phyloP scores from a whole-genome alignment of 768 basidiomycete genomes.

The Bullera alba region DNA sequence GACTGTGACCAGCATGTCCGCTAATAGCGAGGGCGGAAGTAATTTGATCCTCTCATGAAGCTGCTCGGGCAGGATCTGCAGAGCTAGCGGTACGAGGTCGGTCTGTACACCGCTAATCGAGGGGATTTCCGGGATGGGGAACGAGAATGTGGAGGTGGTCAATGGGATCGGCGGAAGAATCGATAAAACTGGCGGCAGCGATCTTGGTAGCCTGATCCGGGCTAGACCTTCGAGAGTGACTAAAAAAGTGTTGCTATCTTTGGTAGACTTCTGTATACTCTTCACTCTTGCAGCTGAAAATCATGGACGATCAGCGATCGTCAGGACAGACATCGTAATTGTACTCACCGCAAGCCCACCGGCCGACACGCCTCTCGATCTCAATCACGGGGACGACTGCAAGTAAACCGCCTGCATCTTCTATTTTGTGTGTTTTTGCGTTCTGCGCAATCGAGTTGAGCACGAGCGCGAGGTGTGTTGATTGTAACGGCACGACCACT shows the following conservation, averaged over 20 bases:
- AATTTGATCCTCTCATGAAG: conserved; percentile 17
- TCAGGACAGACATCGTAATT: no score
- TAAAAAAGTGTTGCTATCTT: conserved; percentile 12
- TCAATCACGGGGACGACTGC: conserved; percentile 34
- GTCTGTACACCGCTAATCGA: conserved; percentile 11
- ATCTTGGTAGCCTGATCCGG: conserved; percentile 32
- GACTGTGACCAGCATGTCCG: conserved; percentile 34
- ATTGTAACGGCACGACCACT: conserved; percentile 61
- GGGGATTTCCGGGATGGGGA: conserved; percentile 50
- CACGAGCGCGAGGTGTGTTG: conserved; percentile 55
- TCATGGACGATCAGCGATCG: no score
- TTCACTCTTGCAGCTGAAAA: conserved; percentile 32
- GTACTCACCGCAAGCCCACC: conserved; percentile 35
- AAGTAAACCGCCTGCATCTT: conserved; percentile 10
- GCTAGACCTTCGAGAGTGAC: conserved; percentile 28
- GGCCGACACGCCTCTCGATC: conserved; percentile 30
- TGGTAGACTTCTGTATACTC: conserved; percentile 13
- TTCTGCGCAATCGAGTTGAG: conserved; percentile 63
- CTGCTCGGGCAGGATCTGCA: conserved; percentile 17
- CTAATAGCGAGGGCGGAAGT: conserved; percentile 20
- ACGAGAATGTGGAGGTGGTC: conserved; percentile 70
- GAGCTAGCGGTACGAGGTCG: conserved; percentile 15
- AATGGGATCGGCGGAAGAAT: conserved; percentile 45
- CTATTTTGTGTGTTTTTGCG: conserved; percentile 48
- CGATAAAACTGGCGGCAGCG: conserved; percentile 32